These are phyloP conservation scores for Nevesoporus exiguus DNA, from an alignment of 768 basidiomycete species.

Conservation along the genomic window DNA sequence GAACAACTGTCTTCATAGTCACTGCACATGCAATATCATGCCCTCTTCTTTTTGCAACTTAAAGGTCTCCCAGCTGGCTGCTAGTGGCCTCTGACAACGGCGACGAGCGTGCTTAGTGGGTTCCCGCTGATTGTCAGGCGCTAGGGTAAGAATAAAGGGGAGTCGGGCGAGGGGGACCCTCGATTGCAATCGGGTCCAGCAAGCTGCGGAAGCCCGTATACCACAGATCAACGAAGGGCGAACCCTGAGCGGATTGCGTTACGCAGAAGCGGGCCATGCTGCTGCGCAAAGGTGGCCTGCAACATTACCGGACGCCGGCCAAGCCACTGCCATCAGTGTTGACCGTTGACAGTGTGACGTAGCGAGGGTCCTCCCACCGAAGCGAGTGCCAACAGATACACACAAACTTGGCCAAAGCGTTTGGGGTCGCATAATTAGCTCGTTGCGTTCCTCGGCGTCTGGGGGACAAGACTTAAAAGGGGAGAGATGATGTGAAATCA, in stretches of 20 bases:
- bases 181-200: constrained; percentile 16
- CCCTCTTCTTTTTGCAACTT: constrained; percentile 14
- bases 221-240: constrained; percentile 9
- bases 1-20: constrained; percentile 24
- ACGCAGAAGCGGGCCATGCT: constrained; percentile 2
- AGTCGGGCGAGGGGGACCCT: constrained; percentile 6
- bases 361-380: not conserved
- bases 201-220: constrained; percentile 2
- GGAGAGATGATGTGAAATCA: constrained; percentile 7
- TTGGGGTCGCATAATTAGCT: constrained; percentile 12
- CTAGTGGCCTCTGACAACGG: not conserved
- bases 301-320: constrained; percentile 7
- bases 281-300: constrained; percentile 18
- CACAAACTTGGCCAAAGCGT: constrained; percentile 5
- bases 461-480: not conserved
- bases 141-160: constrained; percentile 14
- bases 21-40: constrained; percentile 14
- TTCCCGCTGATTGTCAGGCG: constrained; percentile 3
- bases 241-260: constrained; percentile 18
- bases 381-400: not conserved
- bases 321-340: constrained; percentile 6
- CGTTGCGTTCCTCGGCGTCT: constrained; percentile 5
- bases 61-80: constrained; percentile 1
- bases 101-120: constrained; percentile 6
- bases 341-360: constrained; percentile 14